Base-by-base conservation (phyloP, 148 eudicot genomes). In the Polygonum aviculare region DNA sequence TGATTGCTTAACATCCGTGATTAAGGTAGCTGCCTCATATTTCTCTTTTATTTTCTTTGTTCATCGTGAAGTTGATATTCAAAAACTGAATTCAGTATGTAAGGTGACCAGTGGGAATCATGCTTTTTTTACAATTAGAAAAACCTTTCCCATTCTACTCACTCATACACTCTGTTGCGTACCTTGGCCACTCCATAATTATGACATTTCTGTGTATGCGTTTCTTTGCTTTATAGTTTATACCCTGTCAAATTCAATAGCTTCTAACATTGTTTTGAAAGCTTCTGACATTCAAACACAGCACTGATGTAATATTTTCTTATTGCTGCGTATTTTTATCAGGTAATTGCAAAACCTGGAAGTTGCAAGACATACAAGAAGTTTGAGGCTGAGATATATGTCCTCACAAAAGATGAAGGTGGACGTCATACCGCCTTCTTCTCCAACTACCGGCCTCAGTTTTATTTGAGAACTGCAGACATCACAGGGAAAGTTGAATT, bases 301-400 rank as follows among this genome's bases (percentile, higher is more conserved):
- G 4, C 69, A 62, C 16, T 62, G 36, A 18, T 12, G 36, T 62
- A 21, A 62, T 81, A 67, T 11, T 75, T 40, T 35, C 12, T 22
- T 74, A 14, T 60, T 10, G 12, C 59, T 33, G 39, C 67, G 15
- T 78, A 62, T 62, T 5, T 2, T 74, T 7, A 40, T 78, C 74
- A 95, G 99, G 98, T 95, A 69, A 83, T 95, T 87, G 96, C 98
- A 26, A 95, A 92, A 79, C 96, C 98, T 48, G 93, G 89, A 81
- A 82, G 84, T 55, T 78, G 84, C 78, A 87, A 93, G 78, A 89
- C 98, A 48, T 88, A 82, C 87, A 92, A 88, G 78, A 89, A 77
- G 75, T 93, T 95, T 76, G 97, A 95, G 78, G 99, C 93, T 57
- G 97, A 90, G 81, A 89, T 95, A 76, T 95, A 95, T 81, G 97